Evolutionary conservation across 495 filamentous ascomycete species (phyloP).

Genomic region (Aeminium ludgeri): DNA sequence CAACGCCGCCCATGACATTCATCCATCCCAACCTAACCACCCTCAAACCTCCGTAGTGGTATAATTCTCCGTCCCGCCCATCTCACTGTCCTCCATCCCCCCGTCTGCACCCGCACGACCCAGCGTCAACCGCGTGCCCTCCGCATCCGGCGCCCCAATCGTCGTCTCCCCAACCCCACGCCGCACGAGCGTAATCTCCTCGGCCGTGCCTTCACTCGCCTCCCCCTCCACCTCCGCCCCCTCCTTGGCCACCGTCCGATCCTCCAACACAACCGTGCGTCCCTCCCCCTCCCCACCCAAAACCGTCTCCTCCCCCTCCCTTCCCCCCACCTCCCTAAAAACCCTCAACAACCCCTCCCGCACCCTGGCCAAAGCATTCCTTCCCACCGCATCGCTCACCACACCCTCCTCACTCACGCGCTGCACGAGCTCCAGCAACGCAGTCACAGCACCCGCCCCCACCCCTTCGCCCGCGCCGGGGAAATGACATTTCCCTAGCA

Average conservation of each 20-base stretch:
- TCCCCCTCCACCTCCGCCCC: conserved; percentile 3
- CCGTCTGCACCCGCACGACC: too few relatives aligned
- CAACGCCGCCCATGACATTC: too few relatives aligned
- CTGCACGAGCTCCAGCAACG: conserved; percentile 19
- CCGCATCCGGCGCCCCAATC: conserved; percentile 11
- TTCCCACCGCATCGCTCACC: conserved; percentile 17
- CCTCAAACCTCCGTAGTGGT: conserved; percentile 1
- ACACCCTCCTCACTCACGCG: conserved; percentile 21
- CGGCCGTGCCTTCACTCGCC: conserved; percentile 8
- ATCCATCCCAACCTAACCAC: neutral
- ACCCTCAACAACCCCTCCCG: conserved; percentile 14
- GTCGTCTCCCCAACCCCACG: conserved; percentile 8
- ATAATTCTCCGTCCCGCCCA: neutral
- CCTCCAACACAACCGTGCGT: conserved; percentile 25
- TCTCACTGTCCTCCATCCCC: neutral
- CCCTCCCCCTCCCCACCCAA: conserved; percentile 24
- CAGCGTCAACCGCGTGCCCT: conserved; percentile 11
- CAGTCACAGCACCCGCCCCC: conserved; percentile 19
- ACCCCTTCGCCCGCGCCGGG: conserved; percentile 30
- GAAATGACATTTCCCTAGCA: conserved; percentile 72
- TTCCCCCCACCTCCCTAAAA: conserved; percentile 12
- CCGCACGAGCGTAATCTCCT: neutral
- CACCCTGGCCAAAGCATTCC: conserved; percentile 23
- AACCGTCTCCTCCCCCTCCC: conserved; percentile 21
- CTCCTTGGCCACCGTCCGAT: conserved; percentile 19